These are phyloP conservation scores for Barnettozyma salicaria DNA, from an alignment of 805 yeast genomes.

Conservation along the genomic window DNA sequence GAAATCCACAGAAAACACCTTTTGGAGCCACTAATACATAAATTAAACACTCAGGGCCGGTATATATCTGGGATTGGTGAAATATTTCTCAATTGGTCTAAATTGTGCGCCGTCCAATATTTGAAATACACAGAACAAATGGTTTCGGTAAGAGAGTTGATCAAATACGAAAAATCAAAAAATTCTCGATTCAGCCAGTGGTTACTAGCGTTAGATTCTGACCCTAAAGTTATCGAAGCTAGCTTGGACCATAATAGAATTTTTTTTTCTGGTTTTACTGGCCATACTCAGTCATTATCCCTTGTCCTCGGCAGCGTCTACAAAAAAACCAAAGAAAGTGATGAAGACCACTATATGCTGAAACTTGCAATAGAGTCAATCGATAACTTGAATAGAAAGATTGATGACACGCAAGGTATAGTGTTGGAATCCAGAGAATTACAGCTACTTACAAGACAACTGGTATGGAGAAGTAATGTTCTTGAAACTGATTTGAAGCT, in stretches of 20 bases:
- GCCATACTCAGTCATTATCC: slow-evolving; percentile 52
- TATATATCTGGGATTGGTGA: slow-evolving; percentile 59
- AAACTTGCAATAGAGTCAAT: slow-evolving; percentile 50
- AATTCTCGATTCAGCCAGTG: slow-evolving; percentile 48
- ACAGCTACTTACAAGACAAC: slow-evolving; percentile 44
- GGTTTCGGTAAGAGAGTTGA: slow-evolving; percentile 54
- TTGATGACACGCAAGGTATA: slow-evolving; percentile 54
- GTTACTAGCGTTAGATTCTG: slow-evolving; percentile 47
- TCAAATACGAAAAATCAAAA: slow-evolving; percentile 38
- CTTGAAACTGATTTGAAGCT: slow-evolving; percentile 45
- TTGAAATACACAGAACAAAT: slow-evolving; percentile 53
- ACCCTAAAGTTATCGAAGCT: slow-evolving; percentile 35
- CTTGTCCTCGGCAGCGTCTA: slow-evolving; percentile 56
- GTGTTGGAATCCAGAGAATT: slow-evolving; percentile 56
- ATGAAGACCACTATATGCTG: slow-evolving; percentile 47
- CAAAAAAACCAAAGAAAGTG: slow-evolving; percentile 40
- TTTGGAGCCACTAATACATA: slow-evolving; percentile 50
- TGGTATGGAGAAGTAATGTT: slow-evolving; percentile 45
- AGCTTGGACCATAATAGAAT: slow-evolving; percentile 47
- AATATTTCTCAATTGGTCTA: slow-evolving; percentile 59
- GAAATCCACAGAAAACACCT: slow-evolving; percentile 48
- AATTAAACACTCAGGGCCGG: slow-evolving; percentile 58
- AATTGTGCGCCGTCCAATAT: slow-evolving; percentile 47
- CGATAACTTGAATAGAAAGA: slow-evolving; percentile 47
- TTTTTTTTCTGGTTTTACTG: slow-evolving; percentile 51